Percentiles rank a stretch among this genome's conserved stretches.
Evolutionary conservation across 2,329 filamentous ascomycete genomes (phyloP).

Genomic region (Fusarium secorum): DNA sequence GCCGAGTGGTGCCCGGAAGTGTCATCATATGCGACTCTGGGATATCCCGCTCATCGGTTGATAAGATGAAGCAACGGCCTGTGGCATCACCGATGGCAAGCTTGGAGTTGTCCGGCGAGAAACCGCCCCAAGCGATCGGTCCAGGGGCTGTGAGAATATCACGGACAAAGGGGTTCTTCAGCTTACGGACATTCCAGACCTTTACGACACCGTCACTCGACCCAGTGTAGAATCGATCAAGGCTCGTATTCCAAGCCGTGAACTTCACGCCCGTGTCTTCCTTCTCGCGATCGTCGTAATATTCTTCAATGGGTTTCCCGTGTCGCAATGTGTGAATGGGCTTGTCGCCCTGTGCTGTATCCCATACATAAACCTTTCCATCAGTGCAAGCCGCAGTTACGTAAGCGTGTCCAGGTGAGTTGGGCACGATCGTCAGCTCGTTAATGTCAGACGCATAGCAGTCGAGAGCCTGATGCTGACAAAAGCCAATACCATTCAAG

Average conservation of each 20-base stretch:
- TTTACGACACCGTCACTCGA: slow-evolving; percentile 70
- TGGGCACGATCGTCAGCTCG: slow-evolving; percentile 66
- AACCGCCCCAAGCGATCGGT: slow-evolving; percentile 65
- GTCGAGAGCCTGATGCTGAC: slow-evolving; percentile 63
- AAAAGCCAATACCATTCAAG: slow-evolving; percentile 43
- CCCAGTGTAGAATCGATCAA: slow-evolving; percentile 68
- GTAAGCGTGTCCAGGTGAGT: slow-evolving; percentile 59
- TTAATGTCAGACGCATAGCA: slow-evolving; percentile 69
- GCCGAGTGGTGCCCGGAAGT: slow-evolving; percentile 47
- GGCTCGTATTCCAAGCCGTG: slow-evolving; percentile 65
- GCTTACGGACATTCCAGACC: slow-evolving; percentile 66
- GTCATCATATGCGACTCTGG: slow-evolving; percentile 47
- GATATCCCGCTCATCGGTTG: slow-evolving; percentile 55
- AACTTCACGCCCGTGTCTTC: slow-evolving; percentile 72
- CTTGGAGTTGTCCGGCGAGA: slow-evolving; percentile 63
- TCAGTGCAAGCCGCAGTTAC: slow-evolving; percentile 69
- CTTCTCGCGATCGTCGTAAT: slow-evolving; percentile 56
- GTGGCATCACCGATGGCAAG: slow-evolving; percentile 68
- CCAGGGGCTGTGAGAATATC: slow-evolving; percentile 63
- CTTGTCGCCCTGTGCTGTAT: slow-evolving; percentile 62
- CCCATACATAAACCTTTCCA: slow-evolving; percentile 69
- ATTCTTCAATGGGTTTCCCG: slow-evolving; percentile 53
- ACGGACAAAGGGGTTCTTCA: slow-evolving; percentile 56
- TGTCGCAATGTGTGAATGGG: slow-evolving; percentile 65
- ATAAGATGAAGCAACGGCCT: slow-evolving; percentile 65